A percentile compares a stretch with the other conserved stretches of the same genome.
These are phyloP conservation scores for Tetraselmis striata DNA, from an alignment of 139 green algal species.

Conservation along the genomic window DNA sequence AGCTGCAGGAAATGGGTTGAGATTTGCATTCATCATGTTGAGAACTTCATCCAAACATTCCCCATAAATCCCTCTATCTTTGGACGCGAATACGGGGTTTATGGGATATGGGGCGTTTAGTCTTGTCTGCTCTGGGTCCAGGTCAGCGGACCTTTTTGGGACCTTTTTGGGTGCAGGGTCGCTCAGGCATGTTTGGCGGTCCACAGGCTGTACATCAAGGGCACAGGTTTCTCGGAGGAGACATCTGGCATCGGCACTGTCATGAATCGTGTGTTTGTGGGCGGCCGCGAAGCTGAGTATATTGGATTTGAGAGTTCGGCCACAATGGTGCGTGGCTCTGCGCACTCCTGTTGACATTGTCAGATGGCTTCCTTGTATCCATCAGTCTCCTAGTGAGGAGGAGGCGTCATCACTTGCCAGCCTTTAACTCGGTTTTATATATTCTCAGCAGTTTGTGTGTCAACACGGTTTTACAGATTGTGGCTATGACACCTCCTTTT, in stretches of 20 bases:
- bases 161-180: too few relatives aligned
- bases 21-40: too few relatives aligned
- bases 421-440: not conserved
- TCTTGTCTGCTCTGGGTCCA: too few relatives aligned
- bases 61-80: too few relatives aligned
- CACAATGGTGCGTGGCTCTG: not conserved
- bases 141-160: too few relatives aligned
- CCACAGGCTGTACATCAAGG: not conserved
- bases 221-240: not conserved
- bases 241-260: not conserved
- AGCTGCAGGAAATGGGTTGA: too few relatives aligned
- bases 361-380: not conserved
- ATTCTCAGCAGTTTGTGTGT: not conserved
- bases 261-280: not conserved
- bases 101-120: too few relatives aligned
- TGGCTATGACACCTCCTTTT: not conserved
- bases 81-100: too few relatives aligned
- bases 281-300: not conserved
- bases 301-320: not conserved
- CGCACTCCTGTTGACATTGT: not conserved
- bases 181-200: too few relatives aligned
- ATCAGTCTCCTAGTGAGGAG: not conserved
- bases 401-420: not conserved
- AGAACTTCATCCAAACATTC: too few relatives aligned
- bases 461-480: not conserved